phyloP scores from a whole-genome alignment of 495 filamentous ascomycete species.

The Niebla homalea region DNA sequence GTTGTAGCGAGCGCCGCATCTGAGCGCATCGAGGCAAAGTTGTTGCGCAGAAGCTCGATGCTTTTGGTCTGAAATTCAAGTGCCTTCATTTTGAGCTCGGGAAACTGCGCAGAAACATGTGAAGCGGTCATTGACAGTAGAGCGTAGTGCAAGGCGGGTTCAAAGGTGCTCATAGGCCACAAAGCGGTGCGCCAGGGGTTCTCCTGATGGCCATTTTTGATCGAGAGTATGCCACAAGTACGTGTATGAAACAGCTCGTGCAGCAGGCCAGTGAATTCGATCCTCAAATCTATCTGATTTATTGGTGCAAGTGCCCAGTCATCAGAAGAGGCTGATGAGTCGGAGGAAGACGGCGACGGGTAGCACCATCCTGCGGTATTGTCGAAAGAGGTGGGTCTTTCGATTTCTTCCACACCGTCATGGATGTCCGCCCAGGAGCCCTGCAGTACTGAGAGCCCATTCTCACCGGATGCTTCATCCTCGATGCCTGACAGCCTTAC shows the following conservation, averaged over 20 bases:
- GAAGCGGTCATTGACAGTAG: slow-evolving; percentile 65
- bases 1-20: slow-evolving; percentile 65
- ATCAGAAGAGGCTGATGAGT: slow-evolving; percentile 15
- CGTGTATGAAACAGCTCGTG: slow-evolving; percentile 28
- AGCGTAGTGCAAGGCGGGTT: slow-evolving; percentile 60
- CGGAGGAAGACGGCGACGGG: slow-evolving; percentile 17
- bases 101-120: slow-evolving; percentile 49
- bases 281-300: not conserved
- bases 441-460: not conserved
- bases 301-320: slow-evolving; percentile 3
- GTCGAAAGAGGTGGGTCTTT: slow-evolving; percentile 31
- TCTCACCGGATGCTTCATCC: not conserved
- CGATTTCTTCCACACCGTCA: slow-evolving; percentile 49
- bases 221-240: slow-evolving; percentile 65
- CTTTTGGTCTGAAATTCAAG: slow-evolving; percentile 63
- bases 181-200: slow-evolving; percentile 69
- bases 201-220: slow-evolving; percentile 58
- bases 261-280: not conserved
- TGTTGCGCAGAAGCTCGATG: slow-evolving; percentile 42
- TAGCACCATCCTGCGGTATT: slow-evolving; percentile 9
- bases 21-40: slow-evolving; percentile 45
- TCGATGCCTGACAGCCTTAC: not conserved
- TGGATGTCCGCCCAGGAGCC: slow-evolving; percentile 24
- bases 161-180: slow-evolving; percentile 56
- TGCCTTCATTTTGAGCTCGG: slow-evolving; percentile 46